Conservation (phyloP, 371 early-diverging fungal species). For the Amoeboaphelidium protococcarum region DNA sequence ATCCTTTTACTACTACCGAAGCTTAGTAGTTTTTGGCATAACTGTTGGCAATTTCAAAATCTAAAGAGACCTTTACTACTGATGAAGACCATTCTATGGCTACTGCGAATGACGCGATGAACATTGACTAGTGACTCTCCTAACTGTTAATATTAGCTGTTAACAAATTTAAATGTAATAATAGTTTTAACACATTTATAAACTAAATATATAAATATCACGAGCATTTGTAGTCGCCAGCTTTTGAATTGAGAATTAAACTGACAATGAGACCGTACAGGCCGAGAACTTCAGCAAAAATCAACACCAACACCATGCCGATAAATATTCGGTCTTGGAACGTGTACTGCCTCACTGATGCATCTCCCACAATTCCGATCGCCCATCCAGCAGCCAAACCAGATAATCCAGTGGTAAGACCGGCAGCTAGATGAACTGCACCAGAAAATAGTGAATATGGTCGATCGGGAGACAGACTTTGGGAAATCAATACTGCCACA, state of each 20-base stretch:
- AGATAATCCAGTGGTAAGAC: neutral
- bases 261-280: slow-evolving; percentile 70
- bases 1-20: no score
- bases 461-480: neutral
- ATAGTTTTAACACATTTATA: no score
- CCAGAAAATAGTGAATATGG: neutral
- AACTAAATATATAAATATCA: no score
- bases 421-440: neutral
- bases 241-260: slow-evolving; percentile 79
- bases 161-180: no score
- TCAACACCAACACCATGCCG: slow-evolving; percentile 64
- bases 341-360: neutral
- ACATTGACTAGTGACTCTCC: no score
- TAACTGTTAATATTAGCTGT: no score
- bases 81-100: no score
- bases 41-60: no score
- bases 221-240: slow-evolving; percentile 5
- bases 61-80: no score
- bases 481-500: neutral
- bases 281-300: slow-evolving; percentile 96
- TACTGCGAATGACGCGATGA: no score
- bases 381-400: neutral
- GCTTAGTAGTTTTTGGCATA: no score
- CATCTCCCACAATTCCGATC: slow-evolving; percentile 2
- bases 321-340: no score